Conservation (phyloP, 768 basidiomycete genomes). For the Termitomyces sp. region DNA sequence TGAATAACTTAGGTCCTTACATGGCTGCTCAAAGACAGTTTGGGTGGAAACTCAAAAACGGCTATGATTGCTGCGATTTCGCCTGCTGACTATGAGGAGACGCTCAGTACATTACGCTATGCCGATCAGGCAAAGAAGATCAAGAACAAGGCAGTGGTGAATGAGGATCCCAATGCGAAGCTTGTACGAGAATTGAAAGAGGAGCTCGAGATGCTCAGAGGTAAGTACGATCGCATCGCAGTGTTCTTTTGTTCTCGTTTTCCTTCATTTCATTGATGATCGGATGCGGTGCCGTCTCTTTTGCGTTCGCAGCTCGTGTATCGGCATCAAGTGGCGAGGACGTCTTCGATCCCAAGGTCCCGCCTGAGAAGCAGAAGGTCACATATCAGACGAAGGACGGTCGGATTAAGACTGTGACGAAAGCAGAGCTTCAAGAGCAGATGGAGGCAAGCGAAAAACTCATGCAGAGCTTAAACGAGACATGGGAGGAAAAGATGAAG, state of each 20-base stretch:
- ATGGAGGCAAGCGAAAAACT: conserved; percentile 93
- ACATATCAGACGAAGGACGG: conserved; percentile 93
- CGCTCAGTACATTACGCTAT: conserved; percentile 92
- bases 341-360: conserved; percentile 80
- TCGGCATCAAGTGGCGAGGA: conserved; percentile 64
- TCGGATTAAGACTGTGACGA: conserved; percentile 90
- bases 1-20: conserved; percentile 68
- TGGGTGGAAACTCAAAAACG: conserved; percentile 96
- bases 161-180: conserved; percentile 99
- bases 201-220: conserved; percentile 89
- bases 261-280: conserved; percentile 7
- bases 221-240: conserved; percentile 35
- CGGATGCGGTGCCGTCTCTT: conserved; percentile 10
- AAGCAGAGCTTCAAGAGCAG: conserved; percentile 96
- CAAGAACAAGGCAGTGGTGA: conserved; percentile 98
- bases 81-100: conserved; percentile 98
- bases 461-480: conserved; percentile 90
- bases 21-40: conserved; percentile 96
- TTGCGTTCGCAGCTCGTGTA: conserved; percentile 55
- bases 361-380: conserved; percentile 92
- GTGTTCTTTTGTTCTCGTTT: conserved; percentile 6
- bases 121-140: conserved; percentile 99
- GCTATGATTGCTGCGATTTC: conserved; percentile 99
- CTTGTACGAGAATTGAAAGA: conserved; percentile 98
- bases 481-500: conserved; percentile 92